Evolutionary conservation across 164 flowering plant species (phyloP), one percentile per base, ranked within the genome.

Genomic region (Stephania cephalantha): DNA sequence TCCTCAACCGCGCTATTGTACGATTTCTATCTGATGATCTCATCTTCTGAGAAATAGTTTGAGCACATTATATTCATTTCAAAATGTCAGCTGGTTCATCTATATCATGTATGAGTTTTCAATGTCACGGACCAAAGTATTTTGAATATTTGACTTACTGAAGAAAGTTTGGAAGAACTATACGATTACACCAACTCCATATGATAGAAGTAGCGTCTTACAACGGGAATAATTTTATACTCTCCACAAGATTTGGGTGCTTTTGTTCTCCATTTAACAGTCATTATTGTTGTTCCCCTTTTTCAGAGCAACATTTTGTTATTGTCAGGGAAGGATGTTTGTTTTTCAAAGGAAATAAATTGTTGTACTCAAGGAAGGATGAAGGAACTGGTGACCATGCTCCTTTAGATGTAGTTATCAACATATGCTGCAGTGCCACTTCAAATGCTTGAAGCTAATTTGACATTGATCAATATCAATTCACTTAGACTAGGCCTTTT

Each of bases 361-460:
- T 95, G 79, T 29, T 95, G 68, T 93, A 91, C 83, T 95, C 93
- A 13, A 81, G 94, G 77, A 95, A 93, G 74, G 97, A 95, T 61
- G 97, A 92, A 86, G 97, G 97, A 18, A 90, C 98, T 0, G 97
- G 97, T 25, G 98, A 95, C 78, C 99, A 95, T 86, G 97, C 99
- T 75, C 89, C 97, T 46, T 74, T 94, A 52, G 87, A 86, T 72
- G 94, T 91, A 66, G 76, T 94, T 17, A 80, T 89, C 35, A 78
- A 88, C 66, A 70, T 87, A 64, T 91, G 94, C 84, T 88, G 97
- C 88, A 86, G 42, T 35, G 42, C 84, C 69, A 81, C 81, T 64
- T 86, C 91, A 20, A 88, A 74, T 66, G 76, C 88, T 58, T 90
- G 80, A 88, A 76, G 76, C 65, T 64, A 52, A 29, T 70, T n/a